Percentiles rank a stretch among this genome's conserved stretches.
phyloP scores from a whole-genome alignment of 78 protist genomes.

The Bodo saltans region DNA sequence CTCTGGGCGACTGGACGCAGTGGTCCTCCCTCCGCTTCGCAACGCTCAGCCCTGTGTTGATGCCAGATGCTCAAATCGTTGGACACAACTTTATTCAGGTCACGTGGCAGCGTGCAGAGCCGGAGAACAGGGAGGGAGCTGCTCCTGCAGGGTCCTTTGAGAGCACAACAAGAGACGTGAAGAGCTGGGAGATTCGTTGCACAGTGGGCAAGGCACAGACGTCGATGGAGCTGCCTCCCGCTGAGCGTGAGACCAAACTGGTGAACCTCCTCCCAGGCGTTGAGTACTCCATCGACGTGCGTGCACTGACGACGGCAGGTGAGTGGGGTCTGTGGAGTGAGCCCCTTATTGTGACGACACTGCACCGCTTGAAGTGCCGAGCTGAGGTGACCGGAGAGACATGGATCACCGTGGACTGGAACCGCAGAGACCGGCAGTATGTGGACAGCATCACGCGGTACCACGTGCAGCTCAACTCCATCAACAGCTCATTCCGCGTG shows the following conservation, averaged over 20 bases:
- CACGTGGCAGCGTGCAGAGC: background rate
- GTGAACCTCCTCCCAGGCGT: background rate
- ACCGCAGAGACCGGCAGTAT: background rate
- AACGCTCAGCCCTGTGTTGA: background rate
- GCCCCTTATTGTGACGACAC: background rate
- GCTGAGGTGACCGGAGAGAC: constrained; percentile 10
- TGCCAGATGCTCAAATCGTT: background rate
- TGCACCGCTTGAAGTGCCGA: background rate
- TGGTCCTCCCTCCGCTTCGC: background rate
- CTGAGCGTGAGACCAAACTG: background rate
- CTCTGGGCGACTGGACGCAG: constrained; percentile 13
- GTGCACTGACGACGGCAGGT: constrained; percentile 4
- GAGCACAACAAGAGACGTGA: background rate
- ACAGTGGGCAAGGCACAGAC: background rate
- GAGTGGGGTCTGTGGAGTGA: constrained; percentile 18
- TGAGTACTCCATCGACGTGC: background rate
- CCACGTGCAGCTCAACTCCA: constrained; percentile 26
- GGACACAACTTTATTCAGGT: constrained; percentile 7
- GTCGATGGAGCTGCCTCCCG: background rate
- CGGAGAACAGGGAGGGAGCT: background rate
- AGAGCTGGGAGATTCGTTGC: constrained; percentile 22
- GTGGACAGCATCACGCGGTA: background rate
- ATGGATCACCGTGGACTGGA: constrained; percentile 9
- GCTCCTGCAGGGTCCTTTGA: background rate
- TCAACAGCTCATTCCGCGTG: background rate